Conservation (phyloP, 257 asterid species). For the Catharanthus roseus region DNA sequence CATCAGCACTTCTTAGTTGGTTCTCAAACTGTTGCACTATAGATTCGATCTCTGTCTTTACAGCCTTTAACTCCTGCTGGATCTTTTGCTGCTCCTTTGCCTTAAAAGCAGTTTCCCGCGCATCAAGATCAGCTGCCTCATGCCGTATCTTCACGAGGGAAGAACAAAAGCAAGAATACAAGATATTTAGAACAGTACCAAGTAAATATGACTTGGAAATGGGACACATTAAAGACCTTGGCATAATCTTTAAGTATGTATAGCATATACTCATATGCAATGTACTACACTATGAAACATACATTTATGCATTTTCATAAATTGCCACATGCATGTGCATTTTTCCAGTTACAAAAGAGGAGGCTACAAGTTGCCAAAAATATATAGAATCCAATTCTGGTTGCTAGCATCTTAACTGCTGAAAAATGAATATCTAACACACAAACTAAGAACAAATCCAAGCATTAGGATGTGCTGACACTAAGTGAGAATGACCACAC, state of each 20-base stretch:
- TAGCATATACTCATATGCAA: neutral
- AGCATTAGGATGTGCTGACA: neutral
- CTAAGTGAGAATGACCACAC: neutral
- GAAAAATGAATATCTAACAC: neutral
- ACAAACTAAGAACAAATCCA: neutral
- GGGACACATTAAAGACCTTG: too few relatives aligned
- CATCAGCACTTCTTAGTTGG: slow-evolving; percentile 40
- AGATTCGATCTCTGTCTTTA: slow-evolving; percentile 51
- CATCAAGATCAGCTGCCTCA: slow-evolving; percentile 74
- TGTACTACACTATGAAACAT: neutral
- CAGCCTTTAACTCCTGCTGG: slow-evolving; percentile 45
- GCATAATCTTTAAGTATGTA: neutral
- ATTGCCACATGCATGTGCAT: neutral
- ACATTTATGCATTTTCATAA: neutral
- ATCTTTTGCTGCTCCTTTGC: slow-evolving; percentile 54
- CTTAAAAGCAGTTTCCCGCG: slow-evolving; percentile 75
- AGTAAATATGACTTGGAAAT: too few relatives aligned
- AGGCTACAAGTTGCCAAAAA: neutral
- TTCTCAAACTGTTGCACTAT: slow-evolving; percentile 60
- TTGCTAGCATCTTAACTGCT: neutral
- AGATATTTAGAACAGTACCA: too few relatives aligned
- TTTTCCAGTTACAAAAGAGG: neutral
- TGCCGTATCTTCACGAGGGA: slow-evolving; percentile 42
- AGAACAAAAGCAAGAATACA: slow-evolving; percentile 1
- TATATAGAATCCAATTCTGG: neutral